phyloP scores from a whole-genome alignment of 306 rosid species.

The Trifolium repens region DNA sequence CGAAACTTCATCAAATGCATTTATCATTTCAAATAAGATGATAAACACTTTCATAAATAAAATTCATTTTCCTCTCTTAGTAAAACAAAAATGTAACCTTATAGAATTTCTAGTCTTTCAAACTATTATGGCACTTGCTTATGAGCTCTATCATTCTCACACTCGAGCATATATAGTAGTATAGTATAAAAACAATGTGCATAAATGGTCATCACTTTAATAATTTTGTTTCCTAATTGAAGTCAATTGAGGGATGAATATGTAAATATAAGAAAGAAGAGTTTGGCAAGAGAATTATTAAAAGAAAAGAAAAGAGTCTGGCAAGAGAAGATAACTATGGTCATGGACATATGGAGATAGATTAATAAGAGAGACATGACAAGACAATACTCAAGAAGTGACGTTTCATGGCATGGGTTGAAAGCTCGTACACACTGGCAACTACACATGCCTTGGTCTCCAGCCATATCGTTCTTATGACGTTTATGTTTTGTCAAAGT shows the following conservation, averaged over 20 bases:
- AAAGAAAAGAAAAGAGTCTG: background rate
- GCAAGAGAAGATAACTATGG: background rate
- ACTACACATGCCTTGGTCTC: slow-evolving; percentile 16
- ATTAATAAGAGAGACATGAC: slow-evolving; percentile 40
- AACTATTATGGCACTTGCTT: background rate
- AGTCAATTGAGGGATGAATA: background rate
- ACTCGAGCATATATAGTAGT: background rate
- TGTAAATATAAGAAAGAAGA: background rate
- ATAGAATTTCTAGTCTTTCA: background rate
- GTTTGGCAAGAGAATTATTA: background rate
- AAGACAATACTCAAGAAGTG: background rate
- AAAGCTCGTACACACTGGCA: slow-evolving; percentile 1
- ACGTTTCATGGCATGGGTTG: slow-evolving; percentile 3
- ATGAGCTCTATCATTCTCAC: background rate
- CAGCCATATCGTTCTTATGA: background rate
- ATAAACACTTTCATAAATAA: no score
- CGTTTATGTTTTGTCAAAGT: background rate
- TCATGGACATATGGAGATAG: background rate
- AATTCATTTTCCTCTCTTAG: no score
- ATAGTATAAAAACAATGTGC: background rate
- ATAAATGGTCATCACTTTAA: background rate
- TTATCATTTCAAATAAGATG: no score
- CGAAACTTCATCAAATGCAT: no score
- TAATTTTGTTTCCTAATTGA: background rate
- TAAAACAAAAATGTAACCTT: background rate